Evolutionary conservation across 768 basidiomycete genomes (phyloP).

Genomic region (Baorangia bicolor): DNA sequence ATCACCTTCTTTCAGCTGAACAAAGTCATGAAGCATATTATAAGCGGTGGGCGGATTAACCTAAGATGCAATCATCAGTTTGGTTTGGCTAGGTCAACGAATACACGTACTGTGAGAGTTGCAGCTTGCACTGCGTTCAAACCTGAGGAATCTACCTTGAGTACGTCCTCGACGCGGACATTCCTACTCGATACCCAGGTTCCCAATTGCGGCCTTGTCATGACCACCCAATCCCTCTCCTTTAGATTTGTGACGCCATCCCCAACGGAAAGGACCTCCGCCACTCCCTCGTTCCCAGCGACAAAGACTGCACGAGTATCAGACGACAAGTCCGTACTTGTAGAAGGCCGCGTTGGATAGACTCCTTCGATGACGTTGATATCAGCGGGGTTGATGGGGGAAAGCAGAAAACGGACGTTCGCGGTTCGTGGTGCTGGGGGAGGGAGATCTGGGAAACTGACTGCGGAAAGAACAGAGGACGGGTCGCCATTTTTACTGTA

Average conservation of each 20-base stretch:
- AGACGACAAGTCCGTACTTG: constrained; percentile 36
- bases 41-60: constrained; percentile 85
- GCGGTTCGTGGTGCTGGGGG: constrained; percentile 54
- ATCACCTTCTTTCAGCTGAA: constrained; percentile 60
- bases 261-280: constrained; percentile 62
- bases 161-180: constrained; percentile 52
- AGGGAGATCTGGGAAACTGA: constrained; percentile 52
- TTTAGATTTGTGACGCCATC: constrained; percentile 46
- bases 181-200: constrained; percentile 69
- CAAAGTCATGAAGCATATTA: constrained; percentile 76
- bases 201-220: constrained; percentile 66
- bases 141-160: constrained; percentile 52
- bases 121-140: constrained; percentile 68
- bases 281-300: constrained; percentile 78
- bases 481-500: constrained; percentile 65
- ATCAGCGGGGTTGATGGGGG: constrained; percentile 82
- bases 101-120: constrained; percentile 60
- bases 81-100: background rate
- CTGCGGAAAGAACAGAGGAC: constrained; percentile 51
- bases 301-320: constrained; percentile 47
- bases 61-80: constrained; percentile 30
- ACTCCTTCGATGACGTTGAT: constrained; percentile 79
- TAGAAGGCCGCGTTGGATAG: constrained; percentile 66
- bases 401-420: constrained; percentile 65
- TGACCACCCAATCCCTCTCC: constrained; percentile 72